Base-by-base conservation (phyloP, 768 basidiomycete species). In the Trametes gibbosa region DNA sequence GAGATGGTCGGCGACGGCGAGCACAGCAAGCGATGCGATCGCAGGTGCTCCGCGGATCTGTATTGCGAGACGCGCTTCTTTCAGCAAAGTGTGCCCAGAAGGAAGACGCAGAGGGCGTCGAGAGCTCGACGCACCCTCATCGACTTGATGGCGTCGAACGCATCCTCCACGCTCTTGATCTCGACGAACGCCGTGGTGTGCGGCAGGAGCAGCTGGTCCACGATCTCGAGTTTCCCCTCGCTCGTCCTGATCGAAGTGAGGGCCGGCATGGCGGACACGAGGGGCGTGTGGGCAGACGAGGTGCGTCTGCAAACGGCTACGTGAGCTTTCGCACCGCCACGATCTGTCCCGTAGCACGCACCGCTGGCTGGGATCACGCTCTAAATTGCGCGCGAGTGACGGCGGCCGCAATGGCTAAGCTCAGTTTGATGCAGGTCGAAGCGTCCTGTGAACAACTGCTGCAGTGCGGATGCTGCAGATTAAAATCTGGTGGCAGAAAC, bases 21-120 rank as follows among this genome's bases (percentile, higher is more conserved):
- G 84, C 0, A 92, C 84, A 6, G 95, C 95, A 13, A 98, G 84
- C 0, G 94, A 93, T 0, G 89, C 95, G 45, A 98, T 98, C 17
- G 95, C 96, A 1, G 95, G 95, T 5, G 95, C 96, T 5, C 95
- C 95, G 48, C 96, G 86, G 64, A 90, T 90, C 84, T 87, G 61
- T 21, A 34, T 24, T 12, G 16, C 17, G 40, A 13, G 40, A 37
- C 43, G 50, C 37, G 5, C 35, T 7, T 16, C 29, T 37, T 27
- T 39, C 35, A 24, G 42, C 25, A 43, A 19, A 2, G 3, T 24
- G 53, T 16, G 25, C 13, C 46, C 10, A 5, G 23, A 4, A 27
- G 17, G 7, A 4, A 49, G 21, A n/a, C 37, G 21, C 29, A 9
- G 19, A 21, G 1, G 5, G 21, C 21, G 13, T 19, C 8, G 19